Percentiles rank a stretch among this genome's conserved stretches.
Conservation (phyloP, 2,329 filamentous ascomycete species). For the Phaeomoniella chlamydospora region DNA sequence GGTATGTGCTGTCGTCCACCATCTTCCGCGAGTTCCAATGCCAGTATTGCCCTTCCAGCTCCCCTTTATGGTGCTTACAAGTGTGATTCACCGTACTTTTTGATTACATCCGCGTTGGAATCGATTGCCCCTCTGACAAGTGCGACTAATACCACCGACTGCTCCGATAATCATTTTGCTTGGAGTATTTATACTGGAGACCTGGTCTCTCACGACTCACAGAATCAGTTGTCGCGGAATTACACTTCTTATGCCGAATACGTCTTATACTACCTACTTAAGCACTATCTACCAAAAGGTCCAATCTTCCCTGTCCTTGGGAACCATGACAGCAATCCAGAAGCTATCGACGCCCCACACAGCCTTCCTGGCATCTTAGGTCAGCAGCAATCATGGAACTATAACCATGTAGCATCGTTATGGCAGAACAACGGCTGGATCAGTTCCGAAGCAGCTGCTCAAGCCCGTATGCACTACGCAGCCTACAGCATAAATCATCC, state of each 20-base stretch:
- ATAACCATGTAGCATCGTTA: conserved; percentile 37
- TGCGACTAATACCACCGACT: conserved; percentile 27
- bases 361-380: conserved; percentile 37
- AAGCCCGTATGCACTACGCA: conserved; percentile 39
- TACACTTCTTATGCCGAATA: conserved; percentile 41
- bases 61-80: conserved; percentile 39
- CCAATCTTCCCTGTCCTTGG: conserved; percentile 43
- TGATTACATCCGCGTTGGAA: conserved; percentile 40
- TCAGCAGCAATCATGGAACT: conserved; percentile 44
- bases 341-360: conserved; percentile 38
- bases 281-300: conserved; percentile 35
- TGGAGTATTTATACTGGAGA: conserved; percentile 45
- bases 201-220: conserved; percentile 39
- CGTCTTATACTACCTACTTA: conserved; percentile 39
- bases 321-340: conserved; percentile 42
- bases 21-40: conserved; percentile 14
- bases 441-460: conserved; percentile 23
- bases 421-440: conserved; percentile 45
- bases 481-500: conserved; percentile 35
- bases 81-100: conserved; percentile 45
- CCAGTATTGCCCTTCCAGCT: conserved; percentile 28
- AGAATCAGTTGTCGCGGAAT: conserved; percentile 34
- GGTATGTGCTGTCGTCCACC: conserved; percentile 34
- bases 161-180: conserved; percentile 26
- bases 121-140: conserved; percentile 42